Evolutionary conservation across 2,329 filamentous ascomycete genomes (phyloP), one percentile per base, ranked within the genome.

Genomic region (Aureobasidium namibiae): DNA sequence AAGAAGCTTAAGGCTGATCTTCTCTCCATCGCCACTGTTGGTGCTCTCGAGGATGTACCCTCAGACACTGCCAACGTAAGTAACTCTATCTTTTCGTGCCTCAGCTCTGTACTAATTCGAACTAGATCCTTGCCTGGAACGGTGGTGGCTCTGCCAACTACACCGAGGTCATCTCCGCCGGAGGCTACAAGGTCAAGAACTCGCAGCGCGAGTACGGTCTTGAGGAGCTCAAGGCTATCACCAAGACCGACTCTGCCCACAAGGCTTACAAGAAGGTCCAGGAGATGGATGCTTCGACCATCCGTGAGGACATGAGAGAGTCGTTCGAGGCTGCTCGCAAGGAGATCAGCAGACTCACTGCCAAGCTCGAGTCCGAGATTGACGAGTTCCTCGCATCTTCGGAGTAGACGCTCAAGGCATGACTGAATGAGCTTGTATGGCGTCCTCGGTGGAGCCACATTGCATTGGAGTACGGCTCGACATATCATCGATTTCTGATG

Each of bases 71-170:
- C 86, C 74, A 99, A 99, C 84, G 78, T 81, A 76, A 76, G 78
- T 76, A 46, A 38, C 56, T 23, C 9, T 11, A 13, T 36, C 41
- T 4, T 18, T n/a, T 39, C 18, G 18, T 31, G 16, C 34, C 46
- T 8, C 18, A 6, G 38, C 60, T 18, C 46, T 42, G 58, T 59
- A 67, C 73, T 68, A 72, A 64, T 44, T 16, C 1, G 29, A 60
- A 61, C 6, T 65, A 81, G 78, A 81, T 96, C 72, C 90, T 99
- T 63, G 92, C 92, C 75, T 99, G 92, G 92, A 99, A 99, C 84
- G 94, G 95, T 73, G 95, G 91, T 78, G 94, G 94, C 71, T 88
- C 84, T 72, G 86, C 82, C 79, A 96, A 99, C 87, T 96, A 89
- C 84, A 82, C 83, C 62, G 80, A 88, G 68, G 96, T 96, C 69